Base-by-base conservation (phyloP, 2,329 filamentous ascomycete species). In the Alternaria sp. region DNA sequence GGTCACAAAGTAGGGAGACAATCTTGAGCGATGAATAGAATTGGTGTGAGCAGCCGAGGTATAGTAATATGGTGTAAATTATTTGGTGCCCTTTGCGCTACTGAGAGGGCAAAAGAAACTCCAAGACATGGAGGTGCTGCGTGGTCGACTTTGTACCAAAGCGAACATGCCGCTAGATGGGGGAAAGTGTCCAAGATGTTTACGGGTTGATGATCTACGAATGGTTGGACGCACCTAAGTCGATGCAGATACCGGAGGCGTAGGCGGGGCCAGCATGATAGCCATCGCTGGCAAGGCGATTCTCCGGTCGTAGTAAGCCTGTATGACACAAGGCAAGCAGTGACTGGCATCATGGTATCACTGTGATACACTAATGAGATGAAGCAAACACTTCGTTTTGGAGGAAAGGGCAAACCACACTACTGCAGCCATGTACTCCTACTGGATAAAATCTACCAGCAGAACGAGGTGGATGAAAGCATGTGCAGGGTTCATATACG, bases 351-450 rank as follows among this genome's bases (percentile, higher is more conserved):
- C 32, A 22, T 45, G 27, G 45, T 51, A 40, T 56, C 45, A 56
- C 38, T 32, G 30, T 12, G 43, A 28, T 49, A 27, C 28, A 57
- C 48, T 20, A 48, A 20, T 38, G 36, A 20, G 36, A 46, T 43
- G 34, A 34, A 57, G 57, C 57, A 59, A 59, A 59, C 56, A 30
- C 28, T n/a, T 36, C 9, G 20, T 30, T 30, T 44, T 34, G 18
- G 14, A 25, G 25, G 11, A 50, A 27, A 30, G 38, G 57, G 40
- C 45, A 57, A 60, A 60, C 58, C 5, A 53, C 14, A 6, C 14
- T 22, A 22, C 7, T 5, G 34, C 40, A n/a, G 36, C 28, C 12
- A 32, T 44, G 20, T 30, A 11, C 20, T 12, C 22, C 14, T 14
- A 50, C 14, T 27, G 20, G 10, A 27, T 25, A 18, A 5, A 38